Percentiles rank a stretch among this genome's conserved stretches.
These are phyloP conservation scores for Toxicodendron radicans DNA, from an alignment of 345 rosid species.

Conservation along the genomic window DNA sequence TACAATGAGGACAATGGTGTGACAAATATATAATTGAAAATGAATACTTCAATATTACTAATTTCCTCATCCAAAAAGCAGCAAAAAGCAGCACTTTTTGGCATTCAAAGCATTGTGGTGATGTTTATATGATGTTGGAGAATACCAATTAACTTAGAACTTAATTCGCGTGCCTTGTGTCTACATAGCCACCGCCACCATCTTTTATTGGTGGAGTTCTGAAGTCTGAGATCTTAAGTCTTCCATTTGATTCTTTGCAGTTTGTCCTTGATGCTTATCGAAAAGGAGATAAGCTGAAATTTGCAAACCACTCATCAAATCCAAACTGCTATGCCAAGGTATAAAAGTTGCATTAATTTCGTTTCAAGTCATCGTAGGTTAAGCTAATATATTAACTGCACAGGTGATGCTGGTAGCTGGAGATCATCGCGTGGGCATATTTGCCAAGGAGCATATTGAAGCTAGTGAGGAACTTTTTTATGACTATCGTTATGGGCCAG, in stretches of 20 bases:
- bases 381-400: conserved; percentile 15
- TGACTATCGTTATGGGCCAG: conserved; percentile 95
- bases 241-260: conserved; percentile 41
- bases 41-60: neutral
- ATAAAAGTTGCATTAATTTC: conserved; percentile 3
- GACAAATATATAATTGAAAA: neutral
- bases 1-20: neutral
- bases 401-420: conserved; percentile 99
- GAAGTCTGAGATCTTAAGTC: conserved; percentile 14
- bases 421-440: conserved; percentile 95
- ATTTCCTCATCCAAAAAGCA: neutral
- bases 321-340: conserved; percentile 99
- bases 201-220: neutral
- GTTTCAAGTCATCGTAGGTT: conserved; percentile 8
- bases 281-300: conserved; percentile 97
- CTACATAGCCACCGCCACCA: neutral
- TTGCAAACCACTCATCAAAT: conserved; percentile 91
- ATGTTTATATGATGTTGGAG: neutral
- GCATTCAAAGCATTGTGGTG: neutral
- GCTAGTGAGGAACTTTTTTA: conserved; percentile 96
- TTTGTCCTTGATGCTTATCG: conserved; percentile 95
- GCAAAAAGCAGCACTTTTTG: neutral
- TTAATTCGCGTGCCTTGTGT: neutral
- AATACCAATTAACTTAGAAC: neutral
- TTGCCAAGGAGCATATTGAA: conserved; percentile 90